phyloP scores from a whole-genome alignment of 345 rosid genomes.

The Salix brachista region DNA sequence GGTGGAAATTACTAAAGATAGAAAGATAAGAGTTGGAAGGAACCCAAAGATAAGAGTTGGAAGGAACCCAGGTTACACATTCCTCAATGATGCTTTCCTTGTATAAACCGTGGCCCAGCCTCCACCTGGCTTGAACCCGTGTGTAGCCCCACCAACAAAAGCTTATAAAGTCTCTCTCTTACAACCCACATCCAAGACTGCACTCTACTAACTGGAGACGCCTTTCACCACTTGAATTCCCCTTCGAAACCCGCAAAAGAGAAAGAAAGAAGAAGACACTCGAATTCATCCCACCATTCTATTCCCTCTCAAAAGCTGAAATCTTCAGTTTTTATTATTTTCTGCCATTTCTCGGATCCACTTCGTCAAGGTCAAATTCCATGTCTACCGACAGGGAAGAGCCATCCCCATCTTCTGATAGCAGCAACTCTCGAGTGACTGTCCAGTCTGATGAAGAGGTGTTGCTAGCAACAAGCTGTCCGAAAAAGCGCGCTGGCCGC shows the following conservation, averaged over 20 bases:
- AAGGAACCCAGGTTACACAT: too few relatives aligned
- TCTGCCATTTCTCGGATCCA: conserved; percentile 4
- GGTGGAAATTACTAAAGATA: too few relatives aligned
- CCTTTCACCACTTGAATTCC: neutral
- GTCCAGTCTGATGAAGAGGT: conserved; percentile 19
- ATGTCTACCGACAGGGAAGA: conserved; percentile 3
- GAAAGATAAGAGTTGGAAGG: too few relatives aligned
- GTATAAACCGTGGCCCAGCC: too few relatives aligned
- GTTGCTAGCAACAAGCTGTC: conserved; percentile 11
- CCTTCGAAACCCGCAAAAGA: neutral
- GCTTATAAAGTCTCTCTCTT: too few relatives aligned
- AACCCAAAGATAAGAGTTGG: too few relatives aligned
- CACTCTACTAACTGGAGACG: too few relatives aligned
- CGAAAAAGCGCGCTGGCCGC: conserved; percentile 34
- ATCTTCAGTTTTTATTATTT: neutral
- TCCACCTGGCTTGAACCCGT: too few relatives aligned
- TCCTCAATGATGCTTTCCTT: too few relatives aligned
- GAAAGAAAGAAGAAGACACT: neutral
- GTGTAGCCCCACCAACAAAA: too few relatives aligned
- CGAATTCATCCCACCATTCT: neutral
- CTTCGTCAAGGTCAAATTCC: neutral
- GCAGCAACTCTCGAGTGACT: neutral
- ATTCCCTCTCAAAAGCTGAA: neutral
- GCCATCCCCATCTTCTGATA: conserved; percentile 17
- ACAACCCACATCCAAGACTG: too few relatives aligned